These are phyloP conservation scores for Chrysoporthe puriensis DNA, from an alignment of 2,329 filamentous ascomycete species.

Conservation along the genomic window DNA sequence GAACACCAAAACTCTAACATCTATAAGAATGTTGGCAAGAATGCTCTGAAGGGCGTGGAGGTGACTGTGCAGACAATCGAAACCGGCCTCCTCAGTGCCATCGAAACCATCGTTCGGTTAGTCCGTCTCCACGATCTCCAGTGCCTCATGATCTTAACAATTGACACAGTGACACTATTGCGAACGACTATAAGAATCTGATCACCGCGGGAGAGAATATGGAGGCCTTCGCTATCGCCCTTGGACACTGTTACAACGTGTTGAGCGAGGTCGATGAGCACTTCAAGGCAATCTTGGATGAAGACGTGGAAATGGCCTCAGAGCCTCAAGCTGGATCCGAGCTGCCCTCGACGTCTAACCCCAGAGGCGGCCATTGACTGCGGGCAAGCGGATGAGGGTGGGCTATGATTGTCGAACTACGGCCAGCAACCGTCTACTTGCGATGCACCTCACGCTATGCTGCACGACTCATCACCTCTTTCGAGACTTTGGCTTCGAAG, in stretches of 20 bases:
- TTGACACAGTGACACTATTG: not conserved
- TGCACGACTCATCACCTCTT: no score
- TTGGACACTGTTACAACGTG: constrained; percentile 3
- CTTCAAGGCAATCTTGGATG: constrained; percentile 12
- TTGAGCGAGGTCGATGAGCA: constrained; percentile 16
- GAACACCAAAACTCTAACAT: not conserved
- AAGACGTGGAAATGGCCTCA: not conserved
- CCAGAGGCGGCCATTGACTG: not conserved
- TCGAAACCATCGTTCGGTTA: not conserved
- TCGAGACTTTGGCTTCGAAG: no score
- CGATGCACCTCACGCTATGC: no score
- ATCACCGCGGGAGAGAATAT: constrained; percentile 8
- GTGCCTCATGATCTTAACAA: not conserved
- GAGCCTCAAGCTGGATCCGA: not conserved
- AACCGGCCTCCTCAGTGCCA: not conserved
- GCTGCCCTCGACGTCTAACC: not conserved
- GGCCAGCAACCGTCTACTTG: no score
- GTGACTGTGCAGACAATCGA: not conserved
- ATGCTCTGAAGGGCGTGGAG: not conserved
- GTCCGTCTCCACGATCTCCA: not conserved
- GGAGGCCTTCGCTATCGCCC: constrained; percentile 17
- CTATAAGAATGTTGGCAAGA: constrained; percentile 2
- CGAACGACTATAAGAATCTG: constrained; percentile 9
- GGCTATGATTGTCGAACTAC: no score
- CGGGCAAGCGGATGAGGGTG: no score